Percentiles rank a stretch among this genome's conserved stretches.
These are phyloP conservation scores for Penicillium janthinellum DNA, from an alignment of 2,329 filamentous ascomycete genomes.

Conservation along the genomic window DNA sequence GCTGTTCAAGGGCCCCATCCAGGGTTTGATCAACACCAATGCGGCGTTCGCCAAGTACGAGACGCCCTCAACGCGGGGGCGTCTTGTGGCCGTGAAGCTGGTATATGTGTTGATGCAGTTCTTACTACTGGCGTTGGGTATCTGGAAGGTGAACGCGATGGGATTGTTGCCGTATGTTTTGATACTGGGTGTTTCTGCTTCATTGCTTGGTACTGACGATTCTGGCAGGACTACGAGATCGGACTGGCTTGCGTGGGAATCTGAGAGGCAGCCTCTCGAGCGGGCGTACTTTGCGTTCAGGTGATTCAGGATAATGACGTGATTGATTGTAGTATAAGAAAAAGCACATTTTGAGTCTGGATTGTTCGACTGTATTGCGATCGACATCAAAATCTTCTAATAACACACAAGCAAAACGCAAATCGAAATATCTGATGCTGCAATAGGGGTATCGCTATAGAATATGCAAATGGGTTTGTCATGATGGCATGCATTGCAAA, in stretches of 20 bases:
- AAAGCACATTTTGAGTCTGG: not conserved
- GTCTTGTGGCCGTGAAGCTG: slow-evolving; percentile 80
- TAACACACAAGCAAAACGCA: not conserved
- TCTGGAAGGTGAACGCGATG: slow-evolving; percentile 98
- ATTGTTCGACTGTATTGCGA: slow-evolving; percentile 1
- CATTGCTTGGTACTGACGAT: slow-evolving; percentile 13
- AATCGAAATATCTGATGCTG: not conserved
- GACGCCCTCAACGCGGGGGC: slow-evolving; percentile 71
- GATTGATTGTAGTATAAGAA: slow-evolving; percentile 1
- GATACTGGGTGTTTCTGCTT: not conserved
- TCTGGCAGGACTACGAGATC: slow-evolving; percentile 78
- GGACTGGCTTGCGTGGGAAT: slow-evolving; percentile 97
- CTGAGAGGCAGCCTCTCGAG: slow-evolving; percentile 69
- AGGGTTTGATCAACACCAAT: slow-evolving; percentile 80
- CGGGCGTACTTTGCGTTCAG: slow-evolving; percentile 63
- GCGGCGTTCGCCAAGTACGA: slow-evolving; percentile 90
- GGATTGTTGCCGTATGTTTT: slow-evolving; percentile 79
- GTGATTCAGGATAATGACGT: slow-evolving; percentile 21
- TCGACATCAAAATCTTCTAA: slow-evolving; percentile 1
- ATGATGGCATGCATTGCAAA: slow-evolving; percentile 1
- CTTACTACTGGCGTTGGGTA: slow-evolving; percentile 76
- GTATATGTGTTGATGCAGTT: slow-evolving; percentile 88
- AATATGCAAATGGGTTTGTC: slow-evolving; percentile 2
- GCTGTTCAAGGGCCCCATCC: slow-evolving; percentile 94
- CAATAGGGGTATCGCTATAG: not conserved